Base-by-base conservation (phyloP, 345 rosid species). In the Kernera saxatilis region DNA sequence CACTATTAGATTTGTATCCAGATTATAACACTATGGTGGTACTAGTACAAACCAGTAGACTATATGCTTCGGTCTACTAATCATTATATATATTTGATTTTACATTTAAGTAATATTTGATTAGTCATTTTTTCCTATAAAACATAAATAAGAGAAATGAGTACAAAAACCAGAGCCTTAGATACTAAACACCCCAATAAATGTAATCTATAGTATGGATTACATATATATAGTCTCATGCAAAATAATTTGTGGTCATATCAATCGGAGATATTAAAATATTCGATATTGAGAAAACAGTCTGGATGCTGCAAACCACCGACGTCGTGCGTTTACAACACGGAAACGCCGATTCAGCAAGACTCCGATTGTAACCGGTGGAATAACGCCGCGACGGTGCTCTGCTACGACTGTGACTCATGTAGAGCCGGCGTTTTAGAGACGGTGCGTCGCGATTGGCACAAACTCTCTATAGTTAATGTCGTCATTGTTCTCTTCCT, bases 281-380 rank as follows among this genome's bases (percentile, higher is more conserved):
- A 33, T 43, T 53, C 0, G 4, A 33, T 48, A 27, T 64, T 64
- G 50, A n/a, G 41, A 46, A 26, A 45, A 67, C 73, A 88, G 99
- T 91, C 99, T 0, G 99, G 99, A 50, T 94, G 98, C 29, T 94
- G 99, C 68, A 94, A 91, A 82, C 99, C 99, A 41, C 97, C 98
- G 5, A 89, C 97, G 4, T 70, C 98, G 8, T 94, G 99, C 67
- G 80, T 60, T 26, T 91, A 94, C 84, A 79, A 83, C 79, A 67
- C 46, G 73, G 91, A 70, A 17, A 82, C 82, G 4, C 45, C 46
- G 67, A 82, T 72, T 51, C 50, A 82, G 0, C 99, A 91, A 64
- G 97, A 89, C 59, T 80, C 84, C 4, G 99, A 94, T 54, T 94
- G 99, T 67, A 84, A 88, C 62, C 54, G 75, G 32, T 94, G 99